Base-by-base conservation (phyloP, 257 asterid species). In the Gynochthodes officinalis region DNA sequence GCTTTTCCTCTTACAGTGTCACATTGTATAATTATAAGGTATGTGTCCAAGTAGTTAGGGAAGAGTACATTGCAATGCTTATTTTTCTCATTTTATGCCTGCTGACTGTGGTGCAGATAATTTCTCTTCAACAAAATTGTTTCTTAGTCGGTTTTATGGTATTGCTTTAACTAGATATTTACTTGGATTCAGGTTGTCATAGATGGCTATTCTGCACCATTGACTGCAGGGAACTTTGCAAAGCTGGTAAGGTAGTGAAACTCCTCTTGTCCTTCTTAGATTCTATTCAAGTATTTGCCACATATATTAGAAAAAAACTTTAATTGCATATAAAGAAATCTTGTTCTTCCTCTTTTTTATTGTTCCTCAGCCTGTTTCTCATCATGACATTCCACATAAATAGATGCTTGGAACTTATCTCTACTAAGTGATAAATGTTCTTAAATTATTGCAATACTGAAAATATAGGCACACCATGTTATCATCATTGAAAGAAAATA, bases 221-320 rank as follows among this genome's bases (percentile, higher is more conserved):
- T 94, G 75, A 94, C 99, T 0, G 97, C 99, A 21, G 97, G 99
- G 82, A 94, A 94, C 86, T 91, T 94, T 28, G 96, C 95, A 68
- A 91, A 94, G 86, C 95, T 91, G 99, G 99, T 94, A 94, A 94
- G 96, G 96, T 94, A 87, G 80, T 83, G 89, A 76, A 88, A 82
- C 84, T 80, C 77, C 63, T 84, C 82, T 84, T 70, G 64, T 81
- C 81, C 69, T 77, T 54, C 8, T 44, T 28, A 40, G 8, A 57
- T 59, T 11, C 35, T 52, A 42, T 27, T 27, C 16, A 69, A 19
- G 18, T 27, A 19, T 40, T 21, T 23, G 60, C 43, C 25, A 0
- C 35, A 27, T 54, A 19, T 58, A 39, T 21, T 19, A 50, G 57
- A 2, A 27, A 50, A 50, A 50, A n/a, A n/a, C n/a, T n/a, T n/a